phyloP scores from a whole-genome alignment of 805 yeast species.

The Yamadazyma olivae region DNA sequence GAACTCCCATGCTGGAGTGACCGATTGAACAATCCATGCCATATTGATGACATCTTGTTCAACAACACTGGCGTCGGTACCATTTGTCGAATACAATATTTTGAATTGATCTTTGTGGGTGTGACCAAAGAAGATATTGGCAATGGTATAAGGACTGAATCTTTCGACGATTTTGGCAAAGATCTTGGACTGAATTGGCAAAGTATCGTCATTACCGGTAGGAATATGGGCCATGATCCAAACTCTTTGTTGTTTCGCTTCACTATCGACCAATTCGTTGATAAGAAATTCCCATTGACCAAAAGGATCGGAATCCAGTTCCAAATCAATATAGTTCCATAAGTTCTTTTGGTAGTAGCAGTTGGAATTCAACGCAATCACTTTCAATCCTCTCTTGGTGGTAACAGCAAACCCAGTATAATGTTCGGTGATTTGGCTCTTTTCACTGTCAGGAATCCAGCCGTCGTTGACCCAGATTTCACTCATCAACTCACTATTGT shows the following conservation, averaged over 20 bases:
- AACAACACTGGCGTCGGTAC: slow-evolving; percentile 33
- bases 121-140: slow-evolving; percentile 69
- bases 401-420: slow-evolving; percentile 43
- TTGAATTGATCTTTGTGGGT: slow-evolving; percentile 69
- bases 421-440: slow-evolving; percentile 36
- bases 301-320: slow-evolving; percentile 55
- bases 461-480: slow-evolving; percentile 35
- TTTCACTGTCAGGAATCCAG: slow-evolving; percentile 29
- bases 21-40: slow-evolving; percentile 66
- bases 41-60: slow-evolving; percentile 47
- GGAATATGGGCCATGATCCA: slow-evolving; percentile 76
- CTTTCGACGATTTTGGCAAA: slow-evolving; percentile 59
- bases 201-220: slow-evolving; percentile 47
- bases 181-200: slow-evolving; percentile 59
- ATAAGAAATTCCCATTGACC: slow-evolving; percentile 62
- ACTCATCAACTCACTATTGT: slow-evolving; percentile 36
- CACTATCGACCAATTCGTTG: slow-evolving; percentile 61
- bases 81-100: slow-evolving; percentile 50
- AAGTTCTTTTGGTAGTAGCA: slow-evolving; percentile 62
- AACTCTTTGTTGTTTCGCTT: slow-evolving; percentile 56
- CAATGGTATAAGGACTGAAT: slow-evolving; percentile 66
- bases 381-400: slow-evolving; percentile 41
- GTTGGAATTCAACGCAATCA: slow-evolving; percentile 64
- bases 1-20: slow-evolving; percentile 56
- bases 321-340: slow-evolving; percentile 46